Evolutionary conservation across 1,139 yeast genomes (phyloP).

Genomic region (Yamadazyma friedrichii): DNA sequence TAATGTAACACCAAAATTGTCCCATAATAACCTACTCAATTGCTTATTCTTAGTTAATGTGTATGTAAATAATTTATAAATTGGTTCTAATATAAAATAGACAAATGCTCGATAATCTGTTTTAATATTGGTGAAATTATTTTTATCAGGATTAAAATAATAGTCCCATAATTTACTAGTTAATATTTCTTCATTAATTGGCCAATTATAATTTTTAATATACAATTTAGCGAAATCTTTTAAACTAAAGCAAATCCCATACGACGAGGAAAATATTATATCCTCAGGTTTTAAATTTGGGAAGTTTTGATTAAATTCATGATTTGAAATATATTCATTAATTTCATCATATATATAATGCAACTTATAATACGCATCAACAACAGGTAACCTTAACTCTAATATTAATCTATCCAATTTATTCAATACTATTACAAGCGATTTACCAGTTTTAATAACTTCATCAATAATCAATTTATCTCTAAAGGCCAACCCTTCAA

Average conservation of each 20-base stretch:
- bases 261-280: slow-evolving; percentile 70
- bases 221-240: slow-evolving; percentile 64
- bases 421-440: slow-evolving; percentile 66
- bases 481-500: slow-evolving; percentile 71
- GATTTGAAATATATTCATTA: slow-evolving; percentile 47
- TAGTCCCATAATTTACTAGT: slow-evolving; percentile 70
- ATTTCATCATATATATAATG: slow-evolving; percentile 61
- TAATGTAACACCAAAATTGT: slow-evolving; percentile 45
- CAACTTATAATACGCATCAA: slow-evolving; percentile 71
- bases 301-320: slow-evolving; percentile 24
- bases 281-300: slow-evolving; percentile 65
- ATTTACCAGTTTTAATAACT: slow-evolving; percentile 46
- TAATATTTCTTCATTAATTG: slow-evolving; percentile 11
- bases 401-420: slow-evolving; percentile 80
- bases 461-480: slow-evolving; percentile 50
- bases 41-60: slow-evolving; percentile 55
- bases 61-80: slow-evolving; percentile 71
- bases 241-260: slow-evolving; percentile 64
- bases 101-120: slow-evolving; percentile 55
- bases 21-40: slow-evolving; percentile 38
- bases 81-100: slow-evolving; percentile 70
- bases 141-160: slow-evolving; percentile 44
- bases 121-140: slow-evolving; percentile 41
- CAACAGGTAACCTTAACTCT: slow-evolving; percentile 73
- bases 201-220: slow-evolving; percentile 21